Evolutionary conservation across 176 grass and related monocot genomes (phyloP).

Genomic region (Avena insularis): DNA sequence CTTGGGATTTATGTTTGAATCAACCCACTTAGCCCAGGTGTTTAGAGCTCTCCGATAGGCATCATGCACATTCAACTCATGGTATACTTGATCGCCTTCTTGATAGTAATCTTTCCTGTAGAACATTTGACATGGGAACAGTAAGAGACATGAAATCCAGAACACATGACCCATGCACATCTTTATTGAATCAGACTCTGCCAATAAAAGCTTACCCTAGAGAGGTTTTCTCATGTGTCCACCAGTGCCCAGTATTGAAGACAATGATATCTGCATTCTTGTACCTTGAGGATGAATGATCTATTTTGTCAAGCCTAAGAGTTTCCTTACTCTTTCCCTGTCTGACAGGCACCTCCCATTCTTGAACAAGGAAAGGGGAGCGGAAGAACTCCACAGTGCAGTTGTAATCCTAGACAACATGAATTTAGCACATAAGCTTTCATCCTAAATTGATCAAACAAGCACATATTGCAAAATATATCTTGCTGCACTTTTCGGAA

Average conservation of each 20-base stretch:
- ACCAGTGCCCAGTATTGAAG: slow-evolving; percentile 98
- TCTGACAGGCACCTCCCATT: slow-evolving; percentile 55
- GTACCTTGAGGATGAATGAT: slow-evolving; percentile 55
- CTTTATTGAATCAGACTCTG: slow-evolving; percentile 23
- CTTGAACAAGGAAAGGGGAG: slow-evolving; percentile 86
- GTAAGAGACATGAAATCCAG: slow-evolving; percentile 34
- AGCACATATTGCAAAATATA: slow-evolving; percentile 1
- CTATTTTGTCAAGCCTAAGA: slow-evolving; percentile 79
- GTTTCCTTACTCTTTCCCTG: slow-evolving; percentile 69
- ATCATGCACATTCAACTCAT: slow-evolving; percentile 73
- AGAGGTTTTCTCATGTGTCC: slow-evolving; percentile 93
- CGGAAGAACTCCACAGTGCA: slow-evolving; percentile 88
- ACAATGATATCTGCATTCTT: slow-evolving; percentile 80
- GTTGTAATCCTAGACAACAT: slow-evolving; percentile 76
- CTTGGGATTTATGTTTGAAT: slow-evolving; percentile 65
- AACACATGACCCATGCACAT: neutral
- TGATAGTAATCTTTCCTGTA: slow-evolving; percentile 89
- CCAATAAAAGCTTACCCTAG: slow-evolving; percentile 59
- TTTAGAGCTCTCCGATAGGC: slow-evolving; percentile 78
- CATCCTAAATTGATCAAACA: slow-evolving; percentile 28
- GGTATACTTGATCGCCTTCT: slow-evolving; percentile 72
- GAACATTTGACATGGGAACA: slow-evolving; percentile 25
- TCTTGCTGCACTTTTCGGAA: neutral
- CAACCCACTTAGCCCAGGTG: slow-evolving; percentile 89
- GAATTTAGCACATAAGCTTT: slow-evolving; percentile 39